These are phyloP conservation scores for Boletus rubroflammeus DNA, from an alignment of 768 basidiomycete genomes.

Conservation along the genomic window DNA sequence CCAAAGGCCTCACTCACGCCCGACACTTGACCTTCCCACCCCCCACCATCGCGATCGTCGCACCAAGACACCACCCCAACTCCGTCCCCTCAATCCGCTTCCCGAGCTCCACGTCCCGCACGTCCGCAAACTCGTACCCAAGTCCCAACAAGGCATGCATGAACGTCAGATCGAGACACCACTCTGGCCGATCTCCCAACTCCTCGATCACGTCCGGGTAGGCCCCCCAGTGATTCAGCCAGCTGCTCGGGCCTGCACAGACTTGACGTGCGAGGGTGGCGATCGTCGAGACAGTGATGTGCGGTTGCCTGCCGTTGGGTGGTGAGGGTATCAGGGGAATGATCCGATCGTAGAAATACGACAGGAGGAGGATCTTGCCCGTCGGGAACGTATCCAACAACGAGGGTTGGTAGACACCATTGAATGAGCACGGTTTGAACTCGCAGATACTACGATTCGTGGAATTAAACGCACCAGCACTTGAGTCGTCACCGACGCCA, in stretches of 20 bases:
- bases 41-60: slow-evolving; percentile 70
- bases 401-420: slow-evolving; percentile 95
- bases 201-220: slow-evolving; percentile 56
- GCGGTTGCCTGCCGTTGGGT: slow-evolving; percentile 22
- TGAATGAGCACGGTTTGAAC: slow-evolving; percentile 92
- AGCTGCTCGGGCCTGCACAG: slow-evolving; percentile 63
- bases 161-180: slow-evolving; percentile 94
- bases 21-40: slow-evolving; percentile 57
- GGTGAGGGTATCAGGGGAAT: slow-evolving; percentile 58
- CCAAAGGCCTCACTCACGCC: slow-evolving; percentile 24
- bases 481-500: background rate
- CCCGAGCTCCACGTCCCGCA: slow-evolving; percentile 68
- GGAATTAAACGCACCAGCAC: background rate
- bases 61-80: slow-evolving; percentile 91
- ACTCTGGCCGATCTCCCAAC: slow-evolving; percentile 81
- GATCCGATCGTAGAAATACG: slow-evolving; percentile 97
- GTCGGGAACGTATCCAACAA: slow-evolving; percentile 82
- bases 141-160: slow-evolving; percentile 84
- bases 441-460: slow-evolving; percentile 63
- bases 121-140: slow-evolving; percentile 84
- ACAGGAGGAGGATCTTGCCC: slow-evolving; percentile 86
- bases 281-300: slow-evolving; percentile 54
- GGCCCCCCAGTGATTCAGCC: slow-evolving; percentile 49
- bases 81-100: slow-evolving; percentile 89
- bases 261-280: slow-evolving; percentile 63